A percentile compares a stretch with the other conserved stretches of the same genome.
Conservation (phyloP, 495 filamentous ascomycete species). For the Xylaria telfairii region DNA sequence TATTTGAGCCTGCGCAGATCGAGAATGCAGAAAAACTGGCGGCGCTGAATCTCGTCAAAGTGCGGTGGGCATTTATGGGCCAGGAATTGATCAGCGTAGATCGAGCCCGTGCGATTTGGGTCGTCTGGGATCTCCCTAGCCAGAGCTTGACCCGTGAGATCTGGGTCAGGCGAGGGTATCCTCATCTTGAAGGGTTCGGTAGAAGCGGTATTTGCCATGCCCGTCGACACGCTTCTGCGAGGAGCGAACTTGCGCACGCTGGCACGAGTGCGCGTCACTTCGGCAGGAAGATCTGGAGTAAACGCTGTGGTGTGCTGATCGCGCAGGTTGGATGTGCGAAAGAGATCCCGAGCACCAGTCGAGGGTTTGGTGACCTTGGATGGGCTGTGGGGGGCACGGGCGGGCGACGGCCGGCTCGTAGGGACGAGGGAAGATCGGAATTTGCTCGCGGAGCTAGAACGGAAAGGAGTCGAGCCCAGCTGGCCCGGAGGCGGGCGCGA, state of each 20-base stretch:
- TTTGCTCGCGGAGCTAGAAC: slow-evolving; percentile 36
- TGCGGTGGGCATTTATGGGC: slow-evolving; percentile 54
- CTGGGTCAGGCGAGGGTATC: slow-evolving; percentile 52
- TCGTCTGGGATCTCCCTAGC: slow-evolving; percentile 53
- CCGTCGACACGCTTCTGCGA: slow-evolving; percentile 36
- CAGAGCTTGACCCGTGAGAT: slow-evolving; percentile 53
- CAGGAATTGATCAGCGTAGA: slow-evolving; percentile 58
- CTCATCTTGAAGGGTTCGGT: slow-evolving; percentile 54
- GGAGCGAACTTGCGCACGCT: slow-evolving; percentile 34
- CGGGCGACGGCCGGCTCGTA: slow-evolving; percentile 30
- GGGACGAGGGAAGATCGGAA: slow-evolving; percentile 42
- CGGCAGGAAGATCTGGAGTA: slow-evolving; percentile 43
- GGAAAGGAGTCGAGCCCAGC: slow-evolving; percentile 41
- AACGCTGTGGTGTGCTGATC: slow-evolving; percentile 40
- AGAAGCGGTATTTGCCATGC: slow-evolving; percentile 44
- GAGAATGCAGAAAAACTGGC: slow-evolving; percentile 60
- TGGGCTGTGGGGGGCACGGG: slow-evolving; percentile 23
- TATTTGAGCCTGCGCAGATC: slow-evolving; percentile 59
- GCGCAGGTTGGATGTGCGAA: slow-evolving; percentile 46
- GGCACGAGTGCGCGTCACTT: slow-evolving; percentile 29
- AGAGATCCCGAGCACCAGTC: slow-evolving; percentile 39
- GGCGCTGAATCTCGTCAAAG: slow-evolving; percentile 54
- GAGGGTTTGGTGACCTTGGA: slow-evolving; percentile 27
- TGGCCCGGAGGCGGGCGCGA: slow-evolving; percentile 38
- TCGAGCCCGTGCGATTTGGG: slow-evolving; percentile 45